These are phyloP conservation scores for Cladosporium sp. DNA, from an alignment of 2,329 filamentous ascomycete species.

Conservation along the genomic window DNA sequence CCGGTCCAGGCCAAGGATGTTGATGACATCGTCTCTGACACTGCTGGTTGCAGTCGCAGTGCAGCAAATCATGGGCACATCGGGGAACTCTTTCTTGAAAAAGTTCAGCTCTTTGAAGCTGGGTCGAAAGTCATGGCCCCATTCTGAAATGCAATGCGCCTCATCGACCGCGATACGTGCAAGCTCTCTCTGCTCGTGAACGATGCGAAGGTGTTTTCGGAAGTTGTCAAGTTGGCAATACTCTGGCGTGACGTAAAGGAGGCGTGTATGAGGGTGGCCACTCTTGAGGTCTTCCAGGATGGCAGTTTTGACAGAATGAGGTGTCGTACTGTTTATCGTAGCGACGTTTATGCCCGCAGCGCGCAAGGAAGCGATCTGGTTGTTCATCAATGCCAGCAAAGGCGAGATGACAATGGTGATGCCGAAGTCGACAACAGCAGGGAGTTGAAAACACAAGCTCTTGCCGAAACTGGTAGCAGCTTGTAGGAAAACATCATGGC, in stretches of 20 bases:
- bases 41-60: conserved; percentile 84
- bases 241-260: conserved; percentile 93
- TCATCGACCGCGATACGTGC: conserved; percentile 87
- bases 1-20: conserved; percentile 64
- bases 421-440: conserved; percentile 80
- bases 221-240: conserved; percentile 76
- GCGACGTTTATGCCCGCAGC: conserved; percentile 73
- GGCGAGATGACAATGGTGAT: conserved; percentile 91
- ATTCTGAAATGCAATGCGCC: conserved; percentile 96
- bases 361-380: conserved; percentile 80
- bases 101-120: conserved; percentile 84
- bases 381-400: conserved; percentile 87
- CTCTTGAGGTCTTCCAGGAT: conserved; percentile 81
- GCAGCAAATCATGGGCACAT: conserved; percentile 86
- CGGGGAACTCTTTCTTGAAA: conserved; percentile 76
- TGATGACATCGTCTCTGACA: conserved; percentile 79
- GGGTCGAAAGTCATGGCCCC: conserved; percentile 95
- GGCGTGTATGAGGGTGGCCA: conserved; percentile 75
- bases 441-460: conserved; percentile 87
- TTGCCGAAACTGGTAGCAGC: conserved; percentile 90
- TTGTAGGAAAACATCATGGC: conserved; percentile 89
- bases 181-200: conserved; percentile 79
- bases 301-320: conserved; percentile 57
- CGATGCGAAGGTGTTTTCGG: conserved; percentile 65
- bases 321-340: conserved; percentile 81